Percentiles rank a stretch among this genome's conserved stretches.
These are phyloP conservation scores for Colletotrichum spinosum DNA, from an alignment of 2,329 filamentous ascomycete species.

Conservation along the genomic window DNA sequence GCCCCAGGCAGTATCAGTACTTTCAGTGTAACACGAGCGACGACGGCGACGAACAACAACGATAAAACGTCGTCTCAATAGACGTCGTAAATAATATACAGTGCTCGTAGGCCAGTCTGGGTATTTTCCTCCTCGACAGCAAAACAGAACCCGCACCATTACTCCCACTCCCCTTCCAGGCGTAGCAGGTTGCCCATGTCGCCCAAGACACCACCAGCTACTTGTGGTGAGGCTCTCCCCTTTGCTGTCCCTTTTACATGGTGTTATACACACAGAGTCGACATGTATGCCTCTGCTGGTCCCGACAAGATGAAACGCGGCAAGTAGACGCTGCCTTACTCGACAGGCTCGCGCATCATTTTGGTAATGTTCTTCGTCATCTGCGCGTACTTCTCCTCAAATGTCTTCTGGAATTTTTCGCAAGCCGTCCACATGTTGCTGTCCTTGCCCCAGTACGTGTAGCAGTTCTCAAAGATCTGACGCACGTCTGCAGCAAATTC, in stretches of 20 bases:
- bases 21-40: no score
- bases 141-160: conserved; percentile 13
- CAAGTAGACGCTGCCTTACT: conserved; percentile 32
- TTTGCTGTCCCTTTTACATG: no score
- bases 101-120: conserved; percentile 25
- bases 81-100: neutral
- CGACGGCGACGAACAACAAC: no score
- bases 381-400: conserved; percentile 69
- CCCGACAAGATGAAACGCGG: neutral
- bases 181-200: neutral
- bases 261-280: conserved; percentile 9
- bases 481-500: conserved; percentile 69
- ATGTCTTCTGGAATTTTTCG: conserved; percentile 67
- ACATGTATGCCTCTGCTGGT: neutral
- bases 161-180: neutral
- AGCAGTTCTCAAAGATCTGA: conserved; percentile 73
- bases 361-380: conserved; percentile 72
- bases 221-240: no score
- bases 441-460: conserved; percentile 69
- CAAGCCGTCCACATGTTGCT: conserved; percentile 67
- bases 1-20: no score
- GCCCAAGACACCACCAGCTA: conserved; percentile 3
- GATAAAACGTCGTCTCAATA: no score
- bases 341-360: conserved; percentile 58
- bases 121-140: conserved; percentile 31